Conservation (phyloP, 352 stramenopile species). For the Globisporangium spinosum region DNA sequence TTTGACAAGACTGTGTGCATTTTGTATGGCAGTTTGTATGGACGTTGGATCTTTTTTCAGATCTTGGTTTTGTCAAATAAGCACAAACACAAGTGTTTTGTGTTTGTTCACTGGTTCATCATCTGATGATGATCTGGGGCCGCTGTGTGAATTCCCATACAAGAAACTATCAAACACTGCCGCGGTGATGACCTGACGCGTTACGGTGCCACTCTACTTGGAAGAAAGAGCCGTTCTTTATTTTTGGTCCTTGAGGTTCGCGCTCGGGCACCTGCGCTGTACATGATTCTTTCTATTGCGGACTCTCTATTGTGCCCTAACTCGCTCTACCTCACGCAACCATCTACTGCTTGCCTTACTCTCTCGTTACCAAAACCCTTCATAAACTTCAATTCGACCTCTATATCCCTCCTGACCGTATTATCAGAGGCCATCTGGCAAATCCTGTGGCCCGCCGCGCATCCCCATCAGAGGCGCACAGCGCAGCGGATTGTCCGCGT, state of each 20-base stretch:
- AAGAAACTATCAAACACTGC: not conserved
- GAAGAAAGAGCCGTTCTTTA: slow-evolving; percentile 5
- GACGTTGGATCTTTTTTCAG: not conserved
- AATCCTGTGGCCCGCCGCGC: not conserved
- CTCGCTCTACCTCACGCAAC: not conserved
- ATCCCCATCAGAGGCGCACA: not conserved
- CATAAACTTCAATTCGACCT: not conserved
- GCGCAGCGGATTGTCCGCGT: not conserved
- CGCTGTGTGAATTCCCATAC: not conserved
- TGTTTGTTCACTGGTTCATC: not conserved
- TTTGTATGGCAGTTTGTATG: not conserved
- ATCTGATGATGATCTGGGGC: not conserved
- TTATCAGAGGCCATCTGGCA: not conserved
- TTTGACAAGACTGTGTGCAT: not conserved
- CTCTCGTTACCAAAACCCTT: not conserved
- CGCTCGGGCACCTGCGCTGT: not conserved
- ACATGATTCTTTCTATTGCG: not conserved
- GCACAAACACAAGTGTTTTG: not conserved
- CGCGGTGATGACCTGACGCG: not conserved
- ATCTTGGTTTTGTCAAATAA: not conserved
- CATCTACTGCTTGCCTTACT: not conserved
- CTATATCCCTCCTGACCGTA: not conserved
- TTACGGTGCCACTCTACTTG: not conserved
- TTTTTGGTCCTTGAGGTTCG: not conserved
- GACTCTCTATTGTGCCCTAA: not conserved